phyloP scores from a whole-genome alignment of 2,329 filamentous ascomycete genomes.

The Calonectria pteridis region DNA sequence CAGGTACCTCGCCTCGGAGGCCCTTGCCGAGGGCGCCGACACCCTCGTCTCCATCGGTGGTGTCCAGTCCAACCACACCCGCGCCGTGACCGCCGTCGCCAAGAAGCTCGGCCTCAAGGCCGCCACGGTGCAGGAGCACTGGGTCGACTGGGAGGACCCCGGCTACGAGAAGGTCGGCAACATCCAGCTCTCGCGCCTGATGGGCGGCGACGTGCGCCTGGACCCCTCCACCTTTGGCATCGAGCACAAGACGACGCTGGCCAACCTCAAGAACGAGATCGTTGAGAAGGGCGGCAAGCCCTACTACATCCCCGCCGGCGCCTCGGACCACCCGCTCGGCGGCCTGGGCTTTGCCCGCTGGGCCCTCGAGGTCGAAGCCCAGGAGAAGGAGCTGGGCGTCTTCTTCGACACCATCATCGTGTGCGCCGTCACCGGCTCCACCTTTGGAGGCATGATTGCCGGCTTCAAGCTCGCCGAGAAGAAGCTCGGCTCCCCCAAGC shows the following conservation, averaged over 20 bases:
- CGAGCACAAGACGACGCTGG: slow-evolving; percentile 73
- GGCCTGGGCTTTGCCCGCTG: slow-evolving; percentile 79
- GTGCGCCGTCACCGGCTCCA: slow-evolving; percentile 78
- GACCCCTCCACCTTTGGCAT: slow-evolving; percentile 74
- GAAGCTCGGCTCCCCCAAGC: slow-evolving; percentile 56
- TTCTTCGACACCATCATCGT: slow-evolving; percentile 78
- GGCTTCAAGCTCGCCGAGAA: slow-evolving; percentile 75
- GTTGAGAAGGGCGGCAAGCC: slow-evolving; percentile 67
- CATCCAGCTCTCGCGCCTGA: slow-evolving; percentile 76
- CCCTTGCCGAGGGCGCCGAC: slow-evolving; percentile 66
- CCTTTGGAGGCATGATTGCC: slow-evolving; percentile 78
- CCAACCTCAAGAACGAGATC: slow-evolving; percentile 66
- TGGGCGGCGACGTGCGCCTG: slow-evolving; percentile 74
- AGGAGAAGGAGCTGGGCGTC: slow-evolving; percentile 71
- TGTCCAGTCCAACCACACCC: slow-evolving; percentile 78
- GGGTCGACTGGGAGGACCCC: slow-evolving; percentile 72
- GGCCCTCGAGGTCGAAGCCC: slow-evolving; percentile 75
- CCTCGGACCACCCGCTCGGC: slow-evolving; percentile 77
- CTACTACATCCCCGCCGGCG: slow-evolving; percentile 80
- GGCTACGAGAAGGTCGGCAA: slow-evolving; percentile 76
- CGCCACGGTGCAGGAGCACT: slow-evolving; percentile 73
- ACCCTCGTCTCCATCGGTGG: slow-evolving; percentile 77
- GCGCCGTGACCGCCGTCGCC: slow-evolving; percentile 74
- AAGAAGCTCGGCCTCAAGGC: slow-evolving; percentile 68
- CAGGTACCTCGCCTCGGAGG: slow-evolving; percentile 75